Percentiles rank a stretch among this genome's conserved stretches.
Evolutionary conservation across 2,329 filamentous ascomycete species (phyloP).

Genomic region (Neonectria faginata): DNA sequence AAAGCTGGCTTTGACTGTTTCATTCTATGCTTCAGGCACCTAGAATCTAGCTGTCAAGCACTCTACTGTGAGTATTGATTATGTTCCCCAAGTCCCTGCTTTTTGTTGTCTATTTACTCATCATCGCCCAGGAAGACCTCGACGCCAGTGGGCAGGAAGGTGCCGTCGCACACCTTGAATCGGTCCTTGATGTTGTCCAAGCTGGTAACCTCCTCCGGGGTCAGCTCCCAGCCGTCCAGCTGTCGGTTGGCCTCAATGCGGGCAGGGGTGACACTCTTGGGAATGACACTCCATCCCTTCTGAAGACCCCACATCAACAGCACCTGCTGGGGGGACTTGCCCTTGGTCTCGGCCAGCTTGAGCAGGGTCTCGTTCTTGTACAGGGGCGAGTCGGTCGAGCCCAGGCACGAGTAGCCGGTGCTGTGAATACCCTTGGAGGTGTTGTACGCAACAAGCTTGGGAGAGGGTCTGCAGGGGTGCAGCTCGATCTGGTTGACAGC

Average conservation of each 20-base stretch:
- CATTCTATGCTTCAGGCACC: conserved; percentile 14
- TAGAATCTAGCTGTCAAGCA: conserved; percentile 2
- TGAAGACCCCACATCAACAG: conserved; percentile 84
- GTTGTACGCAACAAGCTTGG: conserved; percentile 80
- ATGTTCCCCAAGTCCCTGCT: neutral
- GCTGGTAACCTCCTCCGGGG: conserved; percentile 76
- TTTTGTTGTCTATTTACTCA: conserved; percentile 63
- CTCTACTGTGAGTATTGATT: conserved; percentile 8
- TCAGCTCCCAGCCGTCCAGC: conserved; percentile 79
- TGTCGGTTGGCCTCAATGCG: conserved; percentile 83
- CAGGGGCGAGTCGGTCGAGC: conserved; percentile 76
- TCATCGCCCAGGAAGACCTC: conserved; percentile 88
- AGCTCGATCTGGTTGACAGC: conserved; percentile 88
- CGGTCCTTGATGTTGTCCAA: conserved; percentile 77
- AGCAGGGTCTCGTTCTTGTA: conserved; percentile 74
- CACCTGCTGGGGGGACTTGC: conserved; percentile 79
- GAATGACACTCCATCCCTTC: conserved; percentile 85
- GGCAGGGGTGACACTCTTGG: conserved; percentile 80
- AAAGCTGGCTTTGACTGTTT: conserved; percentile 1
- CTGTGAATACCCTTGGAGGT: conserved; percentile 78
- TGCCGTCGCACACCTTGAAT: conserved; percentile 85
- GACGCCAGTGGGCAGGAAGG: conserved; percentile 71
- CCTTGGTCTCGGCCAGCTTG: conserved; percentile 72
- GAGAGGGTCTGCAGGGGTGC: conserved; percentile 84
- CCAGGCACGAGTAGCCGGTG: conserved; percentile 81